A percentile compares a stretch with the other conserved stretches of the same genome.
Evolutionary conservation across 1,284 basidiomycete genomes (phyloP).

Genomic region (Ganoderma multipileum): DNA sequence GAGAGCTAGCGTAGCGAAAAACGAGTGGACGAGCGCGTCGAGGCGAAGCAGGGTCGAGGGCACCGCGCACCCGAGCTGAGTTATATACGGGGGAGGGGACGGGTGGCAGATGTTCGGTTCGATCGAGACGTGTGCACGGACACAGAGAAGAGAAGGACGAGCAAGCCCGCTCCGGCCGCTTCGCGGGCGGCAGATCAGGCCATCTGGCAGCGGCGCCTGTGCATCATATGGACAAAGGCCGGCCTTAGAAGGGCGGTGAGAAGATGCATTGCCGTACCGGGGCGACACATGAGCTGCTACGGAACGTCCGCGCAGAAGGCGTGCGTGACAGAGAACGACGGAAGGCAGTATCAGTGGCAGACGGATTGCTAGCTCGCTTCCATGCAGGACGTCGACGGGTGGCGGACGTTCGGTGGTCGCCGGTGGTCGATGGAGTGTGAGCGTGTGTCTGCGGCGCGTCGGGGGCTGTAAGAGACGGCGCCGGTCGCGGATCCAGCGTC

Average conservation of each 20-base stretch:
- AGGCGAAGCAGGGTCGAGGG: not conserved
- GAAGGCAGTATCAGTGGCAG: not conserved
- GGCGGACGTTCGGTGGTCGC: not conserved
- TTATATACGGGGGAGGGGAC: not conserved
- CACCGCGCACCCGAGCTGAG: not conserved
- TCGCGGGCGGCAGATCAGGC: not conserved
- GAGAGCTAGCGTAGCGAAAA: not conserved
- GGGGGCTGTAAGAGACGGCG: not conserved
- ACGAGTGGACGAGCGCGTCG: slow-evolving; percentile 3
- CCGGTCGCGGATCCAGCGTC: not conserved
- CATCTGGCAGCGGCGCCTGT: not conserved
- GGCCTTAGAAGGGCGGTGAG: not conserved
- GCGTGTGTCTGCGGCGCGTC: not conserved
- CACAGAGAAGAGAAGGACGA: not conserved
- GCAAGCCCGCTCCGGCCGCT: not conserved
- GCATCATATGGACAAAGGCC: not conserved
- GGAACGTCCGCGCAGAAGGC: not conserved
- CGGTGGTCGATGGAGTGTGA: not conserved
- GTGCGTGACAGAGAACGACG: not conserved
- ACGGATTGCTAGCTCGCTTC: not conserved
- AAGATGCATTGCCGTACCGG: not conserved
- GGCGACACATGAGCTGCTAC: not conserved
- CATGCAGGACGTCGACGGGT: not conserved
- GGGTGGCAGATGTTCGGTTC: not conserved
- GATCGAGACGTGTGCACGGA: not conserved